These are phyloP conservation scores for Colletotrichum theobromicola DNA, from an alignment of 2,329 filamentous ascomycete species.

Conservation along the genomic window DNA sequence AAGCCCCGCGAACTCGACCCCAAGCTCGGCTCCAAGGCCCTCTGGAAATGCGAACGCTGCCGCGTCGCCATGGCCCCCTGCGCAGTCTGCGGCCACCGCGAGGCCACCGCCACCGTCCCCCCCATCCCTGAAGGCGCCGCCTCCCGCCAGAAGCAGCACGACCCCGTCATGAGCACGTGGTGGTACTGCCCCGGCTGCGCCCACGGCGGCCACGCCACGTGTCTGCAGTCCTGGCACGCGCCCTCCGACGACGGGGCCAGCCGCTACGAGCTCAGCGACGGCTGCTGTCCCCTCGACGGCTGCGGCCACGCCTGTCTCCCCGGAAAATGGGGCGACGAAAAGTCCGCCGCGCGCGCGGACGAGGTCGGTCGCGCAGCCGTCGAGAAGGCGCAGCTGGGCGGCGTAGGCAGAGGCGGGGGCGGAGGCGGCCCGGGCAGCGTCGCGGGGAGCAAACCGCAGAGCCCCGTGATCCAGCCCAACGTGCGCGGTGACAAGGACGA, in stretches of 20 bases:
- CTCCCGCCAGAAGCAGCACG: slow-evolving; percentile 11
- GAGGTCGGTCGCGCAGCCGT: slow-evolving; percentile 55
- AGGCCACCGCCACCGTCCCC: slow-evolving; percentile 44
- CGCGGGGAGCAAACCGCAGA: slow-evolving; percentile 31
- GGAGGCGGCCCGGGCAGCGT: slow-evolving; percentile 10
- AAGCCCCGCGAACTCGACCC: slow-evolving; percentile 62
- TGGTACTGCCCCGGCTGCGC: slow-evolving; percentile 69
- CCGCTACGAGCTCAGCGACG: slow-evolving; percentile 44
- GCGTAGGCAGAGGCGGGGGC: slow-evolving; percentile 7
- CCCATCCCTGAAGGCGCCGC: neutral
- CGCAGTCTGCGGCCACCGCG: slow-evolving; percentile 62
- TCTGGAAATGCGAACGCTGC: slow-evolving; percentile 67
- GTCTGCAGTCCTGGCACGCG: slow-evolving; percentile 64
- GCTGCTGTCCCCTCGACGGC: slow-evolving; percentile 69
- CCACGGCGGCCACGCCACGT: slow-evolving; percentile 67
- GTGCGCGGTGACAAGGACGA: slow-evolving; percentile 58
- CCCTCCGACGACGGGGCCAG: slow-evolving; percentile 28
- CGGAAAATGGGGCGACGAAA: slow-evolving; percentile 58
- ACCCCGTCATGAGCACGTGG: slow-evolving; percentile 52
- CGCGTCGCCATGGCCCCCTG: slow-evolving; percentile 58
- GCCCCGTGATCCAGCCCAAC: slow-evolving; percentile 13
- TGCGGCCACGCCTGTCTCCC: slow-evolving; percentile 69
- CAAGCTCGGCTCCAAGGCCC: slow-evolving; percentile 43
- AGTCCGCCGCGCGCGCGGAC: slow-evolving; percentile 49
- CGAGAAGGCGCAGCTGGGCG: slow-evolving; percentile 40